Evolutionary conservation across 75 land plant species (phyloP).

Genomic region (Ceratopteris richardii): DNA sequence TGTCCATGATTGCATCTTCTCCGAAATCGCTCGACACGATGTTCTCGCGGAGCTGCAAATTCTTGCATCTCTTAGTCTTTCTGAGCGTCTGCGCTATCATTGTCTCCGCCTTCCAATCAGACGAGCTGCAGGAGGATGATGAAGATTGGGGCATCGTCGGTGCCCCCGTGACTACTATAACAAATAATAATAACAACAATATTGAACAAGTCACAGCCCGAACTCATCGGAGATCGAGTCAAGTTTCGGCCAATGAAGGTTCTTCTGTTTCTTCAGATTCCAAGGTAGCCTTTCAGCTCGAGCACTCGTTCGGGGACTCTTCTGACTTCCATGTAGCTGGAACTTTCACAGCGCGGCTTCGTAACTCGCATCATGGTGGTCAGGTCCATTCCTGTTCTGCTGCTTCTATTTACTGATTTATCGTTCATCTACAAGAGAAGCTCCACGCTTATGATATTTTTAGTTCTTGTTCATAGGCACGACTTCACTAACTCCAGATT

Average conservation of each 20-base stretch:
- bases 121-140: conserved; percentile 32
- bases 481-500: too few relatives aligned
- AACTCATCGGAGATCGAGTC: not conserved
- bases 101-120: conserved; percentile 22
- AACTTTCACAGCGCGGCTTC: conserved; percentile 21
- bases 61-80: too few relatives aligned
- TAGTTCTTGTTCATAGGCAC: too few relatives aligned
- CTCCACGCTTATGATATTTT: too few relatives aligned
- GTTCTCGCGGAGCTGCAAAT: too few relatives aligned
- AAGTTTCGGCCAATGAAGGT: not conserved
- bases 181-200: not conserved
- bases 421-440: too few relatives aligned
- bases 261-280: not conserved
- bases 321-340: conserved; percentile 21
- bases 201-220: not conserved
- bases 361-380: conserved; percentile 19
- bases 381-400: conserved; percentile 10
- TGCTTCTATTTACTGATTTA: too few relatives aligned
- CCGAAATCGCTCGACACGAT: too few relatives aligned
- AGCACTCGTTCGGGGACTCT: conserved; percentile 22
- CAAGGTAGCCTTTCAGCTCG: conserved; percentile 22
- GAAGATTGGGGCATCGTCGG: conserved; percentile 38
- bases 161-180: not conserved
- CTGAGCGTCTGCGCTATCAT: not conserved
- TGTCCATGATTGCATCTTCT: too few relatives aligned